Conservation (phyloP, 2,329 filamentous ascomycete genomes). For the Fusarium mangiferae region DNA sequence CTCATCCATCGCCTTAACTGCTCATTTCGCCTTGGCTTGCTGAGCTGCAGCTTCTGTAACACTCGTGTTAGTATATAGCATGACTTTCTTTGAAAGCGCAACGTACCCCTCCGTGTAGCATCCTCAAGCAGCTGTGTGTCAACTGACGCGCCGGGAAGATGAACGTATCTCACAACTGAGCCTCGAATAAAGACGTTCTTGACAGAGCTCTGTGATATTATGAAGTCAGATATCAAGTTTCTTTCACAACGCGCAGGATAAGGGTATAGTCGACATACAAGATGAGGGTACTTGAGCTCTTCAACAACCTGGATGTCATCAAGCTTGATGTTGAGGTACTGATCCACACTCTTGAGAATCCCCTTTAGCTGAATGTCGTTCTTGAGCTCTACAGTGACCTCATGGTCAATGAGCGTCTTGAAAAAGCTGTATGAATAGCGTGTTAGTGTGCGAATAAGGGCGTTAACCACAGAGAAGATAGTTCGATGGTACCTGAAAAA, state of each 20-base stretch:
- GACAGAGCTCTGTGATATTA: constrained; percentile 69
- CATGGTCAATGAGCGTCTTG: constrained; percentile 97
- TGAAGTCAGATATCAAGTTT: neutral
- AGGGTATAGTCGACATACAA: constrained; percentile 64
- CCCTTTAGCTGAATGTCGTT: constrained; percentile 98
- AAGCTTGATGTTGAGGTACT: constrained; percentile 99
- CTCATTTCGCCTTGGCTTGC: constrained; percentile 65
- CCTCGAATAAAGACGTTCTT: constrained; percentile 97
- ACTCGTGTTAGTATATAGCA: constrained; percentile 15
- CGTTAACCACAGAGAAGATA: neutral
- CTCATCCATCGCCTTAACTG: neutral
- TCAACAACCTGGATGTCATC: constrained; percentile 95
- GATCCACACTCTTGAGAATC: constrained; percentile 95
- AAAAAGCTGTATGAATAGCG: constrained; percentile 75
- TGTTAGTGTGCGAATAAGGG: constrained; percentile 5
- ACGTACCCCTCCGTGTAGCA: constrained; percentile 83
- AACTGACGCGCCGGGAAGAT: constrained; percentile 83
- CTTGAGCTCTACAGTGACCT: constrained; percentile 98
- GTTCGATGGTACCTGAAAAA: constrained; percentile 55
- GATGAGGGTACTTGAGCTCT: constrained; percentile 92
- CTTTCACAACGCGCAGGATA: too few relatives aligned
- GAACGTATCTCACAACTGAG: constrained; percentile 91
- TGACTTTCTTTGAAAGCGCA: neutral
- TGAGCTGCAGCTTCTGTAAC: constrained; percentile 65
- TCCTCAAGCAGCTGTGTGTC: constrained; percentile 90